Base-by-base conservation (phyloP, 78 protist genomes). In the Pirum gemmata region DNA sequence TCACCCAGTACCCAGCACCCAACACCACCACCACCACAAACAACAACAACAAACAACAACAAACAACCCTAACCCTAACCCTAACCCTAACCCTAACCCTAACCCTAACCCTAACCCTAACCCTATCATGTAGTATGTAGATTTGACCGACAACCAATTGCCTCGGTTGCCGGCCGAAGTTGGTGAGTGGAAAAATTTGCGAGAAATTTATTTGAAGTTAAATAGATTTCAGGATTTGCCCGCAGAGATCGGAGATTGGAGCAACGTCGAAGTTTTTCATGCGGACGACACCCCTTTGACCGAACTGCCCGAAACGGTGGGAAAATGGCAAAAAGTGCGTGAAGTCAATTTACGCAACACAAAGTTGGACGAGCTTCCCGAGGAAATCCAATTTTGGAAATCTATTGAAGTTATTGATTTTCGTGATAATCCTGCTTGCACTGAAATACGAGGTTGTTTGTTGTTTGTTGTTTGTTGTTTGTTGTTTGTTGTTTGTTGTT, bases 271-370 rank as follows among this genome's bases (percentile, higher is more conserved):
- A 73, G 25, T 21, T 27, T 61, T 82, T 13, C n/a, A 29, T 27
- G 29, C 51, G 72, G 86, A 82, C 37, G 86, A 82, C 86, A 82
- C 40, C 78, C 86, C 21, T 34, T 61, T 82, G 79, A 34, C 13
- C 0, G 86, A 82, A 0, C 86, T 82, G 21, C 86, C 86, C 13
- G 73, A 27, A 25, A 40, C 86, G 26, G 25, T 34, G 29, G 29
- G 21, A 61, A 82, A 82, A 18, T 82, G 86, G 86, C n/a, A 18
- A 38, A 31, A 40, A 8, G 86, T 82, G 40, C 40, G 51, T 61
- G 21, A 25, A 21, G 73, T 82, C 29, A 82, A 82, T 73, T 73
- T 82, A 13, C 2, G 77, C 27, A 84, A 84, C n/a, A 84, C 88
- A 35, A 84, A 84, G 21, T 2, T 84, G 33, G 61, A 31, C 8